Evolutionary conservation across 768 basidiomycete genomes (phyloP).

Genomic region (Collybia sp.): DNA sequence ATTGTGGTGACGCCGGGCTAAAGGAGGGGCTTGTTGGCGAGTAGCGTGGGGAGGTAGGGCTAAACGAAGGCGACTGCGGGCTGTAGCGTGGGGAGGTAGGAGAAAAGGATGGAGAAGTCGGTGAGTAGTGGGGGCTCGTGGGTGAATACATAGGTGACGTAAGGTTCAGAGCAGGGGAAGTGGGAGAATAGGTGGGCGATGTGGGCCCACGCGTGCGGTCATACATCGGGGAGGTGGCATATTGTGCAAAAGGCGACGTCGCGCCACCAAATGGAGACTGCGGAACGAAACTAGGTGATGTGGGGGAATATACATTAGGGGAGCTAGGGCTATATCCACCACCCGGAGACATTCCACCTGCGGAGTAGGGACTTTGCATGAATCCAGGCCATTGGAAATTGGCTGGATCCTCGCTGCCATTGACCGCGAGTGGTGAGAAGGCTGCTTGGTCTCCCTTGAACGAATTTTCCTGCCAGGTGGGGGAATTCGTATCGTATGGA

Average conservation of each 20-base stretch:
- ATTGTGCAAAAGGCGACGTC: slow-evolving; percentile 79
- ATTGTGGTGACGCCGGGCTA: slow-evolving; percentile 90
- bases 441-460: slow-evolving; percentile 85
- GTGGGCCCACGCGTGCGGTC: slow-evolving; percentile 55
- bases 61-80: slow-evolving; percentile 87
- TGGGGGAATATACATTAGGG: slow-evolving; percentile 84
- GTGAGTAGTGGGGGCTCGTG: slow-evolving; percentile 83
- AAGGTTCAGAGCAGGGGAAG: slow-evolving; percentile 76
- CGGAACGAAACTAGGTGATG: slow-evolving; percentile 81
- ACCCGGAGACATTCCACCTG: slow-evolving; percentile 86
- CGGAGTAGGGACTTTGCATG: slow-evolving; percentile 81
- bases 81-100: slow-evolving; percentile 83
- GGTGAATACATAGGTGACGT: slow-evolving; percentile 85
- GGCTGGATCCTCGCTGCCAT: slow-evolving; percentile 77
- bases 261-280: slow-evolving; percentile 81
- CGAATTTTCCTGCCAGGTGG: slow-evolving; percentile 70
- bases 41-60: slow-evolving; percentile 85
- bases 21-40: slow-evolving; percentile 90
- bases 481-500: slow-evolving; percentile 91
- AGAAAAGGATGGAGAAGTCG: slow-evolving; percentile 81
- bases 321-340: slow-evolving; percentile 90
- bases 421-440: slow-evolving; percentile 92
- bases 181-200: slow-evolving; percentile 86
- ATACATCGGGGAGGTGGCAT: slow-evolving; percentile 83
- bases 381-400: slow-evolving; percentile 71